phyloP scores from a whole-genome alignment of 2,329 filamentous ascomycete species.

The Penicillium vulpinum region DNA sequence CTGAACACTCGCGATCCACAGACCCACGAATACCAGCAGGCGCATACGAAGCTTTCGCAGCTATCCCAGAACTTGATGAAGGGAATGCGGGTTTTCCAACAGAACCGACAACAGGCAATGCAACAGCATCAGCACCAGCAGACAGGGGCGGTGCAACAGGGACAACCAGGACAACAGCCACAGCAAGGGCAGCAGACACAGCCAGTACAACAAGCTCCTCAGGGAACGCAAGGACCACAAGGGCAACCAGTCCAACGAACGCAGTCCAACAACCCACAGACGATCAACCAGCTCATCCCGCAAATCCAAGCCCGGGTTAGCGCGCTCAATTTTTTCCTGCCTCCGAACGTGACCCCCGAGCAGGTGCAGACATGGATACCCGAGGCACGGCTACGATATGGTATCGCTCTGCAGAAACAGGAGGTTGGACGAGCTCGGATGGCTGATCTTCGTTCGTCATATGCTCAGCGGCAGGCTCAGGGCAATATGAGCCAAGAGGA shows the following conservation, averaged over 20 bases:
- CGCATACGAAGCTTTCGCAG: conserved; percentile 53
- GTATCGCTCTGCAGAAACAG: conserved; percentile 50
- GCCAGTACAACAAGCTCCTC: conserved; percentile 12
- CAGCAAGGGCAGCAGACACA: conserved; percentile 7
- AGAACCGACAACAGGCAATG: conserved; percentile 39
- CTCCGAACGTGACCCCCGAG: conserved; percentile 46
- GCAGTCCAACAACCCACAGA: conserved; percentile 41
- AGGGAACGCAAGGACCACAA: conserved; percentile 12
- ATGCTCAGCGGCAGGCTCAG: conserved; percentile 38
- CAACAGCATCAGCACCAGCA: conserved; percentile 15
- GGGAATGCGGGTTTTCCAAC: conserved; percentile 50
- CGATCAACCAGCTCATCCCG: conserved; percentile 45
- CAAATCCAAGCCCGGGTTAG: conserved; percentile 51
- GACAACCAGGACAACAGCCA: conserved; percentile 15
- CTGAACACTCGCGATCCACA: conserved; percentile 52
- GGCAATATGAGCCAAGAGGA: conserved; percentile 46
- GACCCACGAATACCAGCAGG: conserved; percentile 52
- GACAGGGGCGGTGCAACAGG: conserved; percentile 27
- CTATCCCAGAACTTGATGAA: conserved; percentile 55
- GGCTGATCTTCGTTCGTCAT: conserved; percentile 43
- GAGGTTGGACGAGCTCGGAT: conserved; percentile 49
- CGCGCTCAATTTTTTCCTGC: conserved; percentile 46
- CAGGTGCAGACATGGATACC: conserved; percentile 48
- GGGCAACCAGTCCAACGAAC: conserved; percentile 31
- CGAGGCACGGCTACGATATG: conserved; percentile 50